These are phyloP conservation scores for Tricholoma hemisulphureum DNA, from an alignment of 768 basidiomycete species.

Conservation along the genomic window DNA sequence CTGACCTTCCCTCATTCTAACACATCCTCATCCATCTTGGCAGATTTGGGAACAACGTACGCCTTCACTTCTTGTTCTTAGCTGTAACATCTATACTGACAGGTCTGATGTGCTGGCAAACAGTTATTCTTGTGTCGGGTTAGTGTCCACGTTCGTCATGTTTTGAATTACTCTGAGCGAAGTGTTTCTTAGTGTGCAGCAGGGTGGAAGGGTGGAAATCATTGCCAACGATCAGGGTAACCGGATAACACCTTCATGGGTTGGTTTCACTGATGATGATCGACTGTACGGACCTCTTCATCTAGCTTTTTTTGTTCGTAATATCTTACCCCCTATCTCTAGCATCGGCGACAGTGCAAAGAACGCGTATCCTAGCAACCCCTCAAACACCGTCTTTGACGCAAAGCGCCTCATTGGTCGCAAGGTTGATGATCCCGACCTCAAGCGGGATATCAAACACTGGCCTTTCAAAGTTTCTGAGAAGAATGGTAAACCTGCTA, in stretches of 20 bases:
- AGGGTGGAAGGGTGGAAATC: slow-evolving; percentile 83
- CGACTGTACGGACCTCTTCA: slow-evolving; percentile 47
- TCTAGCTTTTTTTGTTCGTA: neutral
- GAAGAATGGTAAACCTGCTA: slow-evolving; percentile 76
- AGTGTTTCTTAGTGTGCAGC: slow-evolving; percentile 59
- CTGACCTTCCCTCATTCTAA: neutral
- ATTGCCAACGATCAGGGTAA: slow-evolving; percentile 89
- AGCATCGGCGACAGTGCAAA: slow-evolving; percentile 94
- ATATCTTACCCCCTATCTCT: slow-evolving; percentile 18
- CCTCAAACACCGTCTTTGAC: slow-evolving; percentile 92
- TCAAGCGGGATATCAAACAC: slow-evolving; percentile 83
- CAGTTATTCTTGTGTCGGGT: slow-evolving; percentile 97
- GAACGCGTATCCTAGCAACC: slow-evolving; percentile 92
- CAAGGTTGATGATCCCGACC: slow-evolving; percentile 75
- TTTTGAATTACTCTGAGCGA: neutral
- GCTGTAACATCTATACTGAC: slow-evolving; percentile 22
- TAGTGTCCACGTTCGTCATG: slow-evolving; percentile 27
- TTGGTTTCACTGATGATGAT: slow-evolving; percentile 76
- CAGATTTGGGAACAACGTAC: slow-evolving; percentile 91
- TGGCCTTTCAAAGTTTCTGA: slow-evolving; percentile 86
- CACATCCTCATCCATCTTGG: neutral
- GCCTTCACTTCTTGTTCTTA: slow-evolving; percentile 10
- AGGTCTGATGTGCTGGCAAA: slow-evolving; percentile 15
- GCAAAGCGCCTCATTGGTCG: slow-evolving; percentile 95
- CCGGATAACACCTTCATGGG: slow-evolving; percentile 89